Evolutionary conservation across 345 rosid genomes (phyloP).

Genomic region (Ceriops decandra): DNA sequence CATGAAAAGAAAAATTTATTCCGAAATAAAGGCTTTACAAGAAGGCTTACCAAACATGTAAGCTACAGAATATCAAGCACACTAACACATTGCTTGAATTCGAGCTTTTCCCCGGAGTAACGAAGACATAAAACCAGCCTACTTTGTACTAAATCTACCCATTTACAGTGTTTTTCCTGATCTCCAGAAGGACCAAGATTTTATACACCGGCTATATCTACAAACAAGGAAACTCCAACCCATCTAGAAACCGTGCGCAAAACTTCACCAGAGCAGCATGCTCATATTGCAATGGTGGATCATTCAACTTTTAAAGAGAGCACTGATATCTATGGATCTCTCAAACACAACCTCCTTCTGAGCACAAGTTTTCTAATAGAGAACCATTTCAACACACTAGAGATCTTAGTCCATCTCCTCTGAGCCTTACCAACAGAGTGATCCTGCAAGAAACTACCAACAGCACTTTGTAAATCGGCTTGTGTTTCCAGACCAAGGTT

Average conservation of each 20-base stretch:
- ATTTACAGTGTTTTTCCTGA: slow-evolving; percentile 11
- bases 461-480: slow-evolving; percentile 59
- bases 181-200: slow-evolving; percentile 14
- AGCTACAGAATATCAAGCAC: slow-evolving; percentile 16
- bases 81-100: background rate
- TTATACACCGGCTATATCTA: background rate
- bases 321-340: slow-evolving; percentile 36
- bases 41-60: slow-evolving; percentile 1
- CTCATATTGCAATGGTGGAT: background rate
- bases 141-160: slow-evolving; percentile 13
- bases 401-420: slow-evolving; percentile 84
- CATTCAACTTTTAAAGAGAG: background rate
- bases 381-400: slow-evolving; percentile 78
- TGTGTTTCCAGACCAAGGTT: slow-evolving; percentile 44
- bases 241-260: slow-evolving; percentile 20
- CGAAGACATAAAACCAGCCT: slow-evolving; percentile 4
- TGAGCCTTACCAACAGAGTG: slow-evolving; percentile 55
- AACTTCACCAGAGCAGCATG: slow-evolving; percentile 19
- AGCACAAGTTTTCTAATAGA: slow-evolving; percentile 50
- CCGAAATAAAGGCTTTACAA: slow-evolving; percentile 7
- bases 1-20: background rate
- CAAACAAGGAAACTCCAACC: background rate
- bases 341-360: slow-evolving; percentile 29
- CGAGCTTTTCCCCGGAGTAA: slow-evolving; percentile 12
- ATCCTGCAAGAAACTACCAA: slow-evolving; percentile 49